Conservation (phyloP, 1,284 basidiomycete species). For the Cryptococcus wingfieldii region DNA sequence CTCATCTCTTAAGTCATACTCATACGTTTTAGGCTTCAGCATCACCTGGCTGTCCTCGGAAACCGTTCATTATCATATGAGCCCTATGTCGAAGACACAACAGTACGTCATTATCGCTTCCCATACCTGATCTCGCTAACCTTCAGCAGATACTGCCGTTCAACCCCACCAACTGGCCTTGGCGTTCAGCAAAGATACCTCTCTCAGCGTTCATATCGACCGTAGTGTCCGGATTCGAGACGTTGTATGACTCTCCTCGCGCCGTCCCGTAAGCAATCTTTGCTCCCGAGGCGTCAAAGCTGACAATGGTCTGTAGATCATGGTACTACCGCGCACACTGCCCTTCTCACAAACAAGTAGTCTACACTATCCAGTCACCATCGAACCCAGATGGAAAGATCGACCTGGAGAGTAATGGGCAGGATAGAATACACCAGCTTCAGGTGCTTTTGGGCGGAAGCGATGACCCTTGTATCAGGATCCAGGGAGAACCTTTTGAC, state of each 20-base stretch:
- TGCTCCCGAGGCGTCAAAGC: not conserved
- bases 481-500: slow-evolving; percentile 42
- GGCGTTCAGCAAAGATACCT: slow-evolving; percentile 39
- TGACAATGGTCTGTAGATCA: slow-evolving; percentile 13
- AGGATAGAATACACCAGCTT: slow-evolving; percentile 31
- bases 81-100: slow-evolving; percentile 37
- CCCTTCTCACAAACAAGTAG: slow-evolving; percentile 16
- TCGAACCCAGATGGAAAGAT: slow-evolving; percentile 28
- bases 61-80: slow-evolving; percentile 44
- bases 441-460: slow-evolving; percentile 28
- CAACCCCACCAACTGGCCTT: slow-evolving; percentile 30
- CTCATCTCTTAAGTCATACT: not conserved
- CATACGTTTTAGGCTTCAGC: slow-evolving; percentile 33
- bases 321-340: slow-evolving; percentile 28
- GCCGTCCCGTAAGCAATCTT: slow-evolving; percentile 39
- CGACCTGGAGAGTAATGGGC: slow-evolving; percentile 25
- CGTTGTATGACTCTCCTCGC: slow-evolving; percentile 29
- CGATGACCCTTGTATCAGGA: slow-evolving; percentile 36
- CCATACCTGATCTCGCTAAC: not conserved
- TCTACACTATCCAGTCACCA: slow-evolving; percentile 21
- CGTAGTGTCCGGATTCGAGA: slow-evolving; percentile 42
- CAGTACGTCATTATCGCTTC: slow-evolving; percentile 18
- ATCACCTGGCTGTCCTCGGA: slow-evolving; percentile 39
- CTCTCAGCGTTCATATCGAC: slow-evolving; percentile 40
- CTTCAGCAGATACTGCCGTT: slow-evolving; percentile 25